Percentiles rank a stretch among this genome's conserved stretches.
Evolutionary conservation across 352 stramenopile species (phyloP).

Genomic region (Plasmopara viticola): DNA sequence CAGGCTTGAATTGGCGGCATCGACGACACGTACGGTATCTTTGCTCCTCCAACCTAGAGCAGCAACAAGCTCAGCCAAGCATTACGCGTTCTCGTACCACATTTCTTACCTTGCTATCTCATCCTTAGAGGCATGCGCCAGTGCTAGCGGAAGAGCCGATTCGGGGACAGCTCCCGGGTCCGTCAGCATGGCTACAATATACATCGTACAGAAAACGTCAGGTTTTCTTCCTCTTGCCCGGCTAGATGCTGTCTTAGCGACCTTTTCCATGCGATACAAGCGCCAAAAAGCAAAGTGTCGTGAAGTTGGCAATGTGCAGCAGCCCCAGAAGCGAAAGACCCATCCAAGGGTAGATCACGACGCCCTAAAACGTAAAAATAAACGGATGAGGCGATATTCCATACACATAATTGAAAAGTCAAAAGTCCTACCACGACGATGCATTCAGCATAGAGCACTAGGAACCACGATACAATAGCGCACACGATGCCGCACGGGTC

Average conservation of each 20-base stretch:
- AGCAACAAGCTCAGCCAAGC: constrained; percentile 5
- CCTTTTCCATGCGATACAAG: constrained; percentile 92
- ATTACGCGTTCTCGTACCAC: background rate
- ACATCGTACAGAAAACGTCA: constrained; percentile 7
- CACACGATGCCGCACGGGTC: constrained; percentile 90
- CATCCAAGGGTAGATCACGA: constrained; percentile 90
- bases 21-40: constrained; percentile 80
- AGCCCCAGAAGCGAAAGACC: constrained; percentile 59
- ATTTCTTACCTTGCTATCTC: constrained; percentile 52
- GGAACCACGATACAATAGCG: constrained; percentile 84
- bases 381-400: constrained; percentile 7
- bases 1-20: constrained; percentile 96
- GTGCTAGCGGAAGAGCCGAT: constrained; percentile 83
- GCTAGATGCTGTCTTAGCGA: constrained; percentile 12
- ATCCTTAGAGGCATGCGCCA: constrained; percentile 70
- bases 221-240: background rate
- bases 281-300: constrained; percentile 79
- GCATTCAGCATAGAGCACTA: constrained; percentile 89
- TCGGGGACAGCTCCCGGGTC: constrained; percentile 96
- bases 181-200: constrained; percentile 90
- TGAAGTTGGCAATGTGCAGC: constrained; percentile 67
- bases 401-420: background rate
- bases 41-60: constrained; percentile 67
- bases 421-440: constrained; percentile 70
- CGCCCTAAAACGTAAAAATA: constrained; percentile 35